phyloP scores from a whole-genome alignment of 345 rosid species.

The Citrus mangshanensis region DNA sequence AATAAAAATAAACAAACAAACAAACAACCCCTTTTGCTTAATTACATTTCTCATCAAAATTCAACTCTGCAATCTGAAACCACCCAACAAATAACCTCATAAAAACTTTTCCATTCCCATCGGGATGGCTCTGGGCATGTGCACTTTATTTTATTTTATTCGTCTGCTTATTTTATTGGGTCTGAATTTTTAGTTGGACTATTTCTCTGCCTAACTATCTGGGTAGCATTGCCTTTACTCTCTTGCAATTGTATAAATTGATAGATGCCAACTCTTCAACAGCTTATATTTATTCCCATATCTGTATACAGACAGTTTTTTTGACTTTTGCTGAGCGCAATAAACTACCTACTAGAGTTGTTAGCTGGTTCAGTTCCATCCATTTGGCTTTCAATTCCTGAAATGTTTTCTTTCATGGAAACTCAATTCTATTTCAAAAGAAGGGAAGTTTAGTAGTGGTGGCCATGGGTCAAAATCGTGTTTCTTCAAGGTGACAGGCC shows the following conservation, averaged over 20 bases:
- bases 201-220: not conserved
- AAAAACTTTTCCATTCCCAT: not conserved
- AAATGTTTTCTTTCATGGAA: not conserved
- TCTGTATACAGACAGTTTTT: not conserved
- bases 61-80: not conserved
- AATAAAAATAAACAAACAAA: too few species aligned
- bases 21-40: too few species aligned
- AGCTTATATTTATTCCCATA: not conserved
- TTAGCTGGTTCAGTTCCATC: not conserved
- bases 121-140: not conserved
- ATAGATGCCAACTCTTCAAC: not conserved
- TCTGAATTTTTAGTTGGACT: not conserved
- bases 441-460: too few species aligned
- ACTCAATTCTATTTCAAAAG: too few species aligned
- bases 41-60: too few species aligned
- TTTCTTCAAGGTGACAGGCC: not conserved
- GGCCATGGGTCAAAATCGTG: too few species aligned
- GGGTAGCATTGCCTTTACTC: not conserved
- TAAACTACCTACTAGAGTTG: not conserved
- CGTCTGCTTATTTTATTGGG: not conserved
- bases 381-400: not conserved
- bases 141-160: not conserved
- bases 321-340: not conserved
- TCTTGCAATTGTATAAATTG: not conserved
- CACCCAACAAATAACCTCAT: not conserved